phyloP scores from a whole-genome alignment of 495 filamentous ascomycete genomes.

The Emericellopsis terricola region DNA sequence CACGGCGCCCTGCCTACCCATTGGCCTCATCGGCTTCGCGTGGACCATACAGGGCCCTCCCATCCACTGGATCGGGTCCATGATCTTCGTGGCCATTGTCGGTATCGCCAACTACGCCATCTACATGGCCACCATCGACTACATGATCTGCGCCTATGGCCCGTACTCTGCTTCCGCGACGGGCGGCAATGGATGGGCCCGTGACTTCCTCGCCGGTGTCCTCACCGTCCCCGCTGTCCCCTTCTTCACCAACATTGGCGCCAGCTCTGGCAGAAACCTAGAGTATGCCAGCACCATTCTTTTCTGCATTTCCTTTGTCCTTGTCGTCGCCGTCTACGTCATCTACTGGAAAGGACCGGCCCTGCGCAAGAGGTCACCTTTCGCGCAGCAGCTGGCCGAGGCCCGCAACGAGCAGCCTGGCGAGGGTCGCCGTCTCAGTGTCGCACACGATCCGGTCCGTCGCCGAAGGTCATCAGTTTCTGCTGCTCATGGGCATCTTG shows the following conservation, averaged over 20 bases:
- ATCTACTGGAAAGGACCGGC: conserved; percentile 61
- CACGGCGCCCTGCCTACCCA: conserved; percentile 43
- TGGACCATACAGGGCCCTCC: conserved; percentile 42
- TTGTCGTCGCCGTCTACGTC: conserved; percentile 57
- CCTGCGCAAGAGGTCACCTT: conserved; percentile 50
- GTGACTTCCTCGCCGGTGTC: conserved; percentile 71
- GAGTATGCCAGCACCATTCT: conserved; percentile 59
- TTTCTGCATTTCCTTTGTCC: conserved; percentile 42
- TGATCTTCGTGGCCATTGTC: conserved; percentile 40
- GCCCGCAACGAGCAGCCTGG: conserved; percentile 9
- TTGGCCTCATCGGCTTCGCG: conserved; percentile 53
- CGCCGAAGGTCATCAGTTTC: not conserved
- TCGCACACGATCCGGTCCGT: not conserved
- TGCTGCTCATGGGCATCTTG: not conserved
- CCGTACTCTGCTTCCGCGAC: conserved; percentile 65
- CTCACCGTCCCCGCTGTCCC: conserved; percentile 58
- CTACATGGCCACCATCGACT: conserved; percentile 71
- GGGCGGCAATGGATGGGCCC: conserved; percentile 49
- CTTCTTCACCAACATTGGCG: conserved; percentile 47
- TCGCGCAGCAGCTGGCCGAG: conserved; percentile 51
- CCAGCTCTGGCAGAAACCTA: conserved; percentile 23
- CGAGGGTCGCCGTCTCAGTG: conserved; percentile 1
- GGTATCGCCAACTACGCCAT: conserved; percentile 54
- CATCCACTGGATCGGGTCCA: conserved; percentile 42
- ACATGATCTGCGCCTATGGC: conserved; percentile 70